Evolutionary conservation across 2,329 filamentous ascomycete species (phyloP).

Genomic region (Thelonectria blattea): DNA sequence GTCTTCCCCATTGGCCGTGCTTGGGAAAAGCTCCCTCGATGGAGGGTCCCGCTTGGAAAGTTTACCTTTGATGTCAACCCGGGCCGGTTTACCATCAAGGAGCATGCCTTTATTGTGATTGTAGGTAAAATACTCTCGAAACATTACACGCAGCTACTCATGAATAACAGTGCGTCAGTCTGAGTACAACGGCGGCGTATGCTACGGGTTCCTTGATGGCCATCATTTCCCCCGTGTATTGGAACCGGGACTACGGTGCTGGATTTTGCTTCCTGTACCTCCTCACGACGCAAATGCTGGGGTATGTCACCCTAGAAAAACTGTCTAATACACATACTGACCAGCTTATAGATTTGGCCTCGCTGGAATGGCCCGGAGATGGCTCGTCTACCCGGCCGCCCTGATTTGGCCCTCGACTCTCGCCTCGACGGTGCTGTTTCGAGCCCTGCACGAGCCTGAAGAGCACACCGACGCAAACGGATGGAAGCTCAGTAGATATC

Average conservation of each 20-base stretch:
- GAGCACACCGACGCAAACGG: conserved; percentile 10
- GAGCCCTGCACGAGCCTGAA: conserved; percentile 12
- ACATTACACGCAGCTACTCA: background rate
- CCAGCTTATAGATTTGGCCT: conserved; percentile 6
- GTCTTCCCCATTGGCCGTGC: conserved; percentile 16
- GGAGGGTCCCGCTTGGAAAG: conserved; percentile 13
- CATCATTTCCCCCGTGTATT: conserved; percentile 19
- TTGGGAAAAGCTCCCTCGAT: conserved; percentile 13
- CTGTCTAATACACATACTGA: background rate
- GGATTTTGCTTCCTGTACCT: conserved; percentile 20
- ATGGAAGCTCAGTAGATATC: conserved; percentile 10
- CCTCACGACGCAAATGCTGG: conserved; percentile 20
- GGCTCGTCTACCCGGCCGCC: conserved; percentile 17
- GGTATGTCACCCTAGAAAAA: background rate
- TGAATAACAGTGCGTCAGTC: conserved; percentile 1
- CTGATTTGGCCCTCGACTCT: conserved; percentile 18
- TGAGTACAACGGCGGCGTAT: conserved; percentile 14
- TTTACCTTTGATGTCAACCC: conserved; percentile 18
- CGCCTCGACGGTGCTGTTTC: conserved; percentile 16
- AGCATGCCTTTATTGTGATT: conserved; percentile 18
- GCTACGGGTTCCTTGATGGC: conserved; percentile 18
- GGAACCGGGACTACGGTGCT: conserved; percentile 19
- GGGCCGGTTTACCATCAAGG: conserved; percentile 13
- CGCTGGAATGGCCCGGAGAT: conserved; percentile 16
- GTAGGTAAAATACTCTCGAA: background rate